Evolutionary conservation across 192 early-diverging fungal species (phyloP).

Genomic region (Chytriomyces confervae): DNA sequence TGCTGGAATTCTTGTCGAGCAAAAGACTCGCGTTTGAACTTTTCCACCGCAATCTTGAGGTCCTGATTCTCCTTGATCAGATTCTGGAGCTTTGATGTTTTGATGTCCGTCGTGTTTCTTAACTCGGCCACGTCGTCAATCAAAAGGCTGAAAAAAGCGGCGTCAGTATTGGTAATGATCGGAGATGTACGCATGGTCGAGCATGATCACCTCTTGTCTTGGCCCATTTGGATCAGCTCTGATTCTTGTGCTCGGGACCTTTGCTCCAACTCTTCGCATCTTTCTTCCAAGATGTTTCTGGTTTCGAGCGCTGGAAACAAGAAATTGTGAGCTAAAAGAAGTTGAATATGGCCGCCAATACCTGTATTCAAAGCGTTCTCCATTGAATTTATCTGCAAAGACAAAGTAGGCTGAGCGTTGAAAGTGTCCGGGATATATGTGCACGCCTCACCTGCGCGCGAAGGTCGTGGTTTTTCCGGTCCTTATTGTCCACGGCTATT

Average conservation of each 20-base stretch:
- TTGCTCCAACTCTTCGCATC: conserved; percentile 41
- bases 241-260: conserved; percentile 33
- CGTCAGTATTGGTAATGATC: not conserved
- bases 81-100: conserved; percentile 25
- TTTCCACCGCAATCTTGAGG: conserved; percentile 38
- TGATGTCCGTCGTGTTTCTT: conserved; percentile 40
- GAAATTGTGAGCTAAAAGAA: not conserved
- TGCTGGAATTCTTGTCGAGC: conserved; percentile 39
- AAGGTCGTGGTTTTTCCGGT: conserved; percentile 43
- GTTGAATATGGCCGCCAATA: not conserved
- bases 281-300: conserved; percentile 42
- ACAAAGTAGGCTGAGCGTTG: not conserved
- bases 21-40: conserved; percentile 34
- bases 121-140: conserved; percentile 52
- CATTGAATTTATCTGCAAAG: conserved; percentile 33
- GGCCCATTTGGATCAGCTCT: conserved; percentile 47
- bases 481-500: conserved; percentile 48
- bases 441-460: conserved; percentile 31
- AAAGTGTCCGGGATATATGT: not conserved
- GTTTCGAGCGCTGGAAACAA: conserved; percentile 39
- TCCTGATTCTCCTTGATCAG: conserved; percentile 39
- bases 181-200: conserved; percentile 1
- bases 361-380: conserved; percentile 34
- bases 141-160: conserved; percentile 34
- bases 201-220: conserved; percentile 48